Evolutionary conservation across 306 rosid species (phyloP).

Genomic region (Parietaria judaica): DNA sequence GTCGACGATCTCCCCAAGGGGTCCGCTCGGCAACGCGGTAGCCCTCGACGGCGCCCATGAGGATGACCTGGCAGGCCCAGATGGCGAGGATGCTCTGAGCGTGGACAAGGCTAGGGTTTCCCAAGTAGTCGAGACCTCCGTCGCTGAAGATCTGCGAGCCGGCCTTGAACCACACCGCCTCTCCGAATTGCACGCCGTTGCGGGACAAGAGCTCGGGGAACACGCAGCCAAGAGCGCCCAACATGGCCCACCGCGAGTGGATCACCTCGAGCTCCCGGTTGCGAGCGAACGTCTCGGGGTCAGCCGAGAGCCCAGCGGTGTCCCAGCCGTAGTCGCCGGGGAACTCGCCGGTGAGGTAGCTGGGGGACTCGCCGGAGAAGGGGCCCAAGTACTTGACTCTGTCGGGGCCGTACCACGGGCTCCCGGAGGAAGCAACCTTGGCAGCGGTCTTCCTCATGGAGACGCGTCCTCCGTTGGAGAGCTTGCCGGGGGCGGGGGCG

Average conservation of each 20-base stretch:
- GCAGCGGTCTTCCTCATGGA: conserved; percentile 48
- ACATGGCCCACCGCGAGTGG: conserved; percentile 91
- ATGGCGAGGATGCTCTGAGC: conserved; percentile 94
- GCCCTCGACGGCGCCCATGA: conserved; percentile 93
- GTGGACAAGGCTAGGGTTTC: conserved; percentile 82
- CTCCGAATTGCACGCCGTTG: conserved; percentile 77
- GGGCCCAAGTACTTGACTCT: conserved; percentile 95
- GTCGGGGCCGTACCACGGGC: conserved; percentile 93
- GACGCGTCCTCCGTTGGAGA: conserved; percentile 27
- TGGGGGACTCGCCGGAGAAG: conserved; percentile 72
- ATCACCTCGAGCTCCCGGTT: conserved; percentile 80
- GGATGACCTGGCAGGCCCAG: conserved; percentile 66
- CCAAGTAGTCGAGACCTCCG: conserved; percentile 94
- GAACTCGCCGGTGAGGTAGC: conserved; percentile 66
- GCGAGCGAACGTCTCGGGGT: conserved; percentile 76
- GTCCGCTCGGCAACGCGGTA: conserved; percentile 86
- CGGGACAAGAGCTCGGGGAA: conserved; percentile 83
- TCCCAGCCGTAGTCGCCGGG: conserved; percentile 92
- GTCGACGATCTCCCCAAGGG: conserved; percentile 74
- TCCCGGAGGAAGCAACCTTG: conserved; percentile 40
- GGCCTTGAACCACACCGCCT: conserved; percentile 93
- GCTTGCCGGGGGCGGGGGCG: conserved; percentile 31
- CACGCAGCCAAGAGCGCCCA: conserved; percentile 74
- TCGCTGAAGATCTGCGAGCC: conserved; percentile 87
- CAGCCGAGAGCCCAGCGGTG: conserved; percentile 89